phyloP scores from a whole-genome alignment of 257 asterid genomes.

The Petunia secreta region DNA sequence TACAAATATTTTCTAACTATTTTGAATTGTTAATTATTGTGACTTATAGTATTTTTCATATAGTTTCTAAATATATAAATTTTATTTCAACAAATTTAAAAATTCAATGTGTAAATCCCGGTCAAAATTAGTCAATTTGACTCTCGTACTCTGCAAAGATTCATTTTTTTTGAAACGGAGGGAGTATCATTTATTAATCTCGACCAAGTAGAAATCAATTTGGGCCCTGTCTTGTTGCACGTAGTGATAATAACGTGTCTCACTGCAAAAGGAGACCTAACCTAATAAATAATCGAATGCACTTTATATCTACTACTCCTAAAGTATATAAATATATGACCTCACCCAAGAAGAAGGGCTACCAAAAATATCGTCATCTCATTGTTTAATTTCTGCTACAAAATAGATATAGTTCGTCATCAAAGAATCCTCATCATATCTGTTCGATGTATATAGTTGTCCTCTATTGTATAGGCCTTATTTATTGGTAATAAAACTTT shows the following conservation, averaged over 20 bases:
- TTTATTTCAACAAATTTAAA: too few species aligned
- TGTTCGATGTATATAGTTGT: not conserved
- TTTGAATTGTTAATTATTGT: too few species aligned
- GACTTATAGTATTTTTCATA: too few species aligned
- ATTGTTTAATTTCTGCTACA: slow-evolving; percentile 1
- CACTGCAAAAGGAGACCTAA: not conserved
- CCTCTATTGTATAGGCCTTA: not conserved
- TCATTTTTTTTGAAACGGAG: too few species aligned
- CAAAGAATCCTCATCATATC: slow-evolving; percentile 10
- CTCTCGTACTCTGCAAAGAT: too few species aligned
- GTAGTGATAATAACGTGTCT: not conserved
- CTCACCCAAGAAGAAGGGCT: not conserved
- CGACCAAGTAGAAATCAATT: not conserved
- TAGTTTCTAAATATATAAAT: too few species aligned
- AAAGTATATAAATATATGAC: slow-evolving; percentile 1
- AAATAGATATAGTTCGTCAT: not conserved
- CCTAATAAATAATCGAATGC: not conserved
- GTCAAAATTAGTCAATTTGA: too few species aligned
- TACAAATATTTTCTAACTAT: too few species aligned
- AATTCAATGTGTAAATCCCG: too few species aligned
- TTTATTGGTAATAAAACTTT: slow-evolving; percentile 10
- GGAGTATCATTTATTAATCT: not conserved
- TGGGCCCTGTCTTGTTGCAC: not conserved
- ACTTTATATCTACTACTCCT: not conserved
- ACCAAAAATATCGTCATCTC: slow-evolving; percentile 9